Conservation (phyloP, 164 flowering plant species). For the Piper longum region DNA sequence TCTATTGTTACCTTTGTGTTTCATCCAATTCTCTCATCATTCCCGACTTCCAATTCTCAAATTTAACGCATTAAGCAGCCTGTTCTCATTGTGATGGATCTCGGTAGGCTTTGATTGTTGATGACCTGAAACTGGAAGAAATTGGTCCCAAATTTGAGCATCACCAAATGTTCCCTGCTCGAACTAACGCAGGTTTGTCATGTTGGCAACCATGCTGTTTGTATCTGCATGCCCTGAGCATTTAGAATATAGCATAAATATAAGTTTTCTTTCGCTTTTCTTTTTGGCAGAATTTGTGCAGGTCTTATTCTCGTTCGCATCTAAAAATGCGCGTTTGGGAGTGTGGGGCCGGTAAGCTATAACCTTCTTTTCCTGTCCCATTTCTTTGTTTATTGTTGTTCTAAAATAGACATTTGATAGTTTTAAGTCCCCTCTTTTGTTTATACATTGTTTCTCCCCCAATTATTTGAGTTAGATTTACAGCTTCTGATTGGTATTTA, state of each 20-base stretch:
- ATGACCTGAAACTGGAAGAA: conserved; percentile 65
- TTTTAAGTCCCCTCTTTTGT: too few species aligned
- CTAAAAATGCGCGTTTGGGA: conserved; percentile 99
- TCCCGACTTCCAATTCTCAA: not conserved
- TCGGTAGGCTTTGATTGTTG: conserved; percentile 57
- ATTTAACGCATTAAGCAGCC: not conserved
- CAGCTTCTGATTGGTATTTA: too few species aligned
- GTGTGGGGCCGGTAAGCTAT: conserved; percentile 81
- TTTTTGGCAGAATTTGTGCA: conserved; percentile 80
- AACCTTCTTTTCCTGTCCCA: not conserved
- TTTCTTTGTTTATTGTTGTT: not conserved
- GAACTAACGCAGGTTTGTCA: conserved; percentile 82
- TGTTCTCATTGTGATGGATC: not conserved
- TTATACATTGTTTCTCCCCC: too few species aligned
- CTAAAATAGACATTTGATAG: too few species aligned
- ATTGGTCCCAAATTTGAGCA: conserved; percentile 95
- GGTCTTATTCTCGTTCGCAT: conserved; percentile 66
- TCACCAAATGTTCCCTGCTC: conserved; percentile 73
- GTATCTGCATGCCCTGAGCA: not conserved
- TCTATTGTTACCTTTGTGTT: too few species aligned
- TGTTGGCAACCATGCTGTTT: not conserved
- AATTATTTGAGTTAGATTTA: too few species aligned
- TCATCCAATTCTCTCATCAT: too few species aligned
- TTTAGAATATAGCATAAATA: not conserved
- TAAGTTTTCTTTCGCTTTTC: not conserved